A percentile compares a stretch with the other conserved stretches of the same genome.
These are phyloP conservation scores for Aegle marmelos DNA, from an alignment of 345 rosid species.

Conservation along the genomic window DNA sequence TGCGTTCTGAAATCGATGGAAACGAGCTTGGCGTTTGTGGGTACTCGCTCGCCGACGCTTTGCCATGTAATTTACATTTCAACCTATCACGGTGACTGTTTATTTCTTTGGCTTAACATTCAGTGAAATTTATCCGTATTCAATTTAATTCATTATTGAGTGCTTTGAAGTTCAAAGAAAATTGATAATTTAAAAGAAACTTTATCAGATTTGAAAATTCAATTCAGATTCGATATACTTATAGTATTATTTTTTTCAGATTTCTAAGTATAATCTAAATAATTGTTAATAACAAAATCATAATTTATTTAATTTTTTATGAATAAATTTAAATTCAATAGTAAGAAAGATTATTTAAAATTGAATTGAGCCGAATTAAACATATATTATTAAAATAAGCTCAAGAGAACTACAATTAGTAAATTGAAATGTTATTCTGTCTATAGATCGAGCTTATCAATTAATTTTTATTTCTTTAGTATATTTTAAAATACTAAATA, in stretches of 20 bases:
- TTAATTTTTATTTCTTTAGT: background rate
- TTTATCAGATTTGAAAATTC: background rate
- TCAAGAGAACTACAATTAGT: background rate
- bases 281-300: background rate
- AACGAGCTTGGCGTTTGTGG: background rate
- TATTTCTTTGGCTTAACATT: background rate
- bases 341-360: too few species aligned
- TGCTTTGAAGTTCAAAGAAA: too few species aligned
- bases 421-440: too few species aligned
- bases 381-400: background rate
- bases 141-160: background rate
- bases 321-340: background rate
- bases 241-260: background rate
- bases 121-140: background rate
- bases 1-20: slow-evolving; percentile 10
- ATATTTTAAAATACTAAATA: too few species aligned
- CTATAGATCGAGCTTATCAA: background rate
- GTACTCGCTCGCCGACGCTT: background rate
- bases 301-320: too few species aligned
- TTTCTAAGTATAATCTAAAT: background rate
- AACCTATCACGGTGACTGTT: background rate
- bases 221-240: background rate
- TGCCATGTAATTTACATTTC: background rate
- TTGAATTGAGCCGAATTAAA: background rate
- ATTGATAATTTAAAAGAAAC: too few species aligned